Evolutionary conservation across 306 rosid species (phyloP).

Genomic region (Cucurbita maxima): DNA sequence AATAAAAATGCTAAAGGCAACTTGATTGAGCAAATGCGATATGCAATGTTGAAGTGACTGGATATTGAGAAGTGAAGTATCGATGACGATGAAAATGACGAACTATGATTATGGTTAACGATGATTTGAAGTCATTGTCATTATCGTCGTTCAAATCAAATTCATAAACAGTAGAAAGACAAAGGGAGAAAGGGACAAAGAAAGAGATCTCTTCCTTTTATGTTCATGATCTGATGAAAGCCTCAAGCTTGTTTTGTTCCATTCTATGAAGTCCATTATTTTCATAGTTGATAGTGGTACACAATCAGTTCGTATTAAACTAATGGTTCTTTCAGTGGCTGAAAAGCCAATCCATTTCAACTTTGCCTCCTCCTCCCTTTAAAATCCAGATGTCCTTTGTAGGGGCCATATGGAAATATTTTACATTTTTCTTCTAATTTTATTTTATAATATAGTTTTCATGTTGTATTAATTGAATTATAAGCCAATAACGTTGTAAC

Average conservation of each 20-base stretch:
- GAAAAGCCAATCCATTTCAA: background rate
- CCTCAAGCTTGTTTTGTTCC: background rate
- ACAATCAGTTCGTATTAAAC: background rate
- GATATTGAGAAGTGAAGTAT: too few relatives aligned
- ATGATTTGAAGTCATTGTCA: too few relatives aligned
- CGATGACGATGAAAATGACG: too few relatives aligned
- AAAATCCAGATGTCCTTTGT: background rate
- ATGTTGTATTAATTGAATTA: background rate
- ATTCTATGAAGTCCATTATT: background rate
- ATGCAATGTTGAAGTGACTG: too few relatives aligned
- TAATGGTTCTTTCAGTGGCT: constrained; percentile 3
- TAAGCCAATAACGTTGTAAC: too few relatives aligned
- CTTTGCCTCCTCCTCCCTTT: background rate
- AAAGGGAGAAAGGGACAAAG: background rate
- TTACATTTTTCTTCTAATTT: background rate
- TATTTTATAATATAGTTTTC: background rate
- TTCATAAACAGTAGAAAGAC: background rate
- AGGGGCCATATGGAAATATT: background rate
- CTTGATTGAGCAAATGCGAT: too few relatives aligned
- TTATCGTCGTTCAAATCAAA: too few relatives aligned
- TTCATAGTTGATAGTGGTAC: background rate
- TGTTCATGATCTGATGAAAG: background rate
- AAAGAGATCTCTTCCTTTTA: background rate
- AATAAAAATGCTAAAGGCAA: too few relatives aligned
- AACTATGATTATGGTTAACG: too few relatives aligned